Evolutionary conservation across 805 yeast genomes (phyloP), one percentile per base, ranked within the genome.

Genomic region (Yarrowia sp.): DNA sequence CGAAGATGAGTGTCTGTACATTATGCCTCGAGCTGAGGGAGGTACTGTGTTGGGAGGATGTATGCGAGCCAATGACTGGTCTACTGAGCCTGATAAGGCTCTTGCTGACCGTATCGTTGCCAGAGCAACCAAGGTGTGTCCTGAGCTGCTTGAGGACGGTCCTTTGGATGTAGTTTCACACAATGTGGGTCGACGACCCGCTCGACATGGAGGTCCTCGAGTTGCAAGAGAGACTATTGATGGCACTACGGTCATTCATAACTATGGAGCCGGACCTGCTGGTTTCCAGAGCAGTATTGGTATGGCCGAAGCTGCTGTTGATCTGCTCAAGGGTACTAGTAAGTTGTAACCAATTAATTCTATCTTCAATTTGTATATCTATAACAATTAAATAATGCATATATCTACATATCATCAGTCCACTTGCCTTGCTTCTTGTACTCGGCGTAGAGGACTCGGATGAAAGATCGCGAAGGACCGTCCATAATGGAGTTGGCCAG

Each of bases 341-440:
- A 58, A 58, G 51, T 15, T 58, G 42, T 58, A 58, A 10, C 9
- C 28, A 11, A 11, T 15, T n/a, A n/a, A 10, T 45, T 8, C 44
- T 17, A 42, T n/a, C n/a, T n/a, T n/a, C n/a, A n/a, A n/a, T n/a
- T n/a, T n/a, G n/a, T n/a, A n/a, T n/a, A n/a, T n/a, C n/a, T n/a
- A n/a, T n/a, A n/a, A 38, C 32, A 17, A 14, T 48, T 48, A 48
- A 48, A 35, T 48, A 48, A 48, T 48, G 55, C 55, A 48, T 48
- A 47, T 33, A 33, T 47, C 32, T 51, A 51, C 58, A 51, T 51
- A 36, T 51, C 58, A 22, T 51, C 58, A 39, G 77, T 84, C 97
- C 97, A 92, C 74, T 88, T 89, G 57, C 96, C 97, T 67, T 80
- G 81, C 71, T 82, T 86, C 73, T 83, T 84, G 77, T 90, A 93